A percentile compares a stretch with the other conserved stretches of the same genome.
Conservation (phyloP, 164 flowering plant species). For the Berberis vulgaris region DNA sequence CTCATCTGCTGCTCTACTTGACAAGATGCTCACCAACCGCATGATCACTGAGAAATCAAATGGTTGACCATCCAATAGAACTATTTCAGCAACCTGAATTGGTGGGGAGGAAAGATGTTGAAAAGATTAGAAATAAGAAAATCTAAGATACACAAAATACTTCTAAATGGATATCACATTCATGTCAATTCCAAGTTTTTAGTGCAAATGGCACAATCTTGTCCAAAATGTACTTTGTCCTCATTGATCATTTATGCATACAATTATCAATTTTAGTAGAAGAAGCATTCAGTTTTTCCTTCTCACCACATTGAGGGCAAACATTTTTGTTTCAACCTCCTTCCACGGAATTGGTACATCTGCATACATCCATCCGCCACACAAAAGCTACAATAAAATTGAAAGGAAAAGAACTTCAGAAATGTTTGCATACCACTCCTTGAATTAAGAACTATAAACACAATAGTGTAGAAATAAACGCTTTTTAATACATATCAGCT, state of each 20-base stretch:
- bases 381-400: constrained; percentile 47
- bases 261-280: background rate
- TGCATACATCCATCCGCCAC: constrained; percentile 51
- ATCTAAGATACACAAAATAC: background rate
- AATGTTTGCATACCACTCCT: background rate
- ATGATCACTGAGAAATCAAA: constrained; percentile 66
- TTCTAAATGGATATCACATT: background rate
- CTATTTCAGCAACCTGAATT: constrained; percentile 77
- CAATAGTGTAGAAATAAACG: background rate
- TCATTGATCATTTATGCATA: too few species aligned
- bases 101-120: background rate
- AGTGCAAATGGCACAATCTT: too few species aligned
- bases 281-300: background rate
- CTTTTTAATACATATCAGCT: too few species aligned
- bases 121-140: background rate
- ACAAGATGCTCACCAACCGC: constrained; percentile 62
- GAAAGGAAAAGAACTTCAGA: background rate
- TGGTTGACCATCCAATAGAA: constrained; percentile 48
- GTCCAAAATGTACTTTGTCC: too few species aligned
- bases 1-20: constrained; percentile 35
- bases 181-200: too few species aligned
- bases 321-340: constrained; percentile 81
- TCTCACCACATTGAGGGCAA: constrained; percentile 78
- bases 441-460: background rate
- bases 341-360: constrained; percentile 62